Base-by-base conservation (phyloP, 1,284 basidiomycete genomes). In the Microbotryum intermedium region DNA sequence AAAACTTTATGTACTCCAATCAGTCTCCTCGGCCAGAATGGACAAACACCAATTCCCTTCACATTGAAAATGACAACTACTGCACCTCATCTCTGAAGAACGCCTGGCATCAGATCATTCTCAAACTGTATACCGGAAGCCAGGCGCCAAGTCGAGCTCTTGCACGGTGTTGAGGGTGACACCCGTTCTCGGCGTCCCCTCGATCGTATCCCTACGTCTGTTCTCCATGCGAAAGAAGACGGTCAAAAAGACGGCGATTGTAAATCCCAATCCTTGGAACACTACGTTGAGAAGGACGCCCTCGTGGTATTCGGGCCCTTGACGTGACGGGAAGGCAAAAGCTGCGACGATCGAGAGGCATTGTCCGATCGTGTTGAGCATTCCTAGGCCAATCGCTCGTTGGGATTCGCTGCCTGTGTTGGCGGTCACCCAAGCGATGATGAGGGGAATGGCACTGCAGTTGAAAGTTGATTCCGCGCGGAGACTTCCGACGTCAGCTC, bases 361-460 rank as follows among this genome's bases (percentile, higher is more conserved):
- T 62, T 79, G 77, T 11, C 76, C 77, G 59, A 77, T 39, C 3
- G 54, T 53, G 71, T 79, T 79, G 54, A 79, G 73, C 75, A 76
- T 76, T 43, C 77, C 77, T 56, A 79, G 71, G 9, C 70, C 69
- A 1, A 76, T 72, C 5, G 76, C 77, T 49, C 76, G 67, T 61
- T 76, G 75, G 23, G 69, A 71, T 59, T 79, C 73, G 42, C 67
- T 69, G 6, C 71, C 71, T 16, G 71, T 71, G 66, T 76, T 76
- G 52, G 69, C 65, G 1, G 73, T 56, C 60, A 72, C 70, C 76
- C 76, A 77, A 2, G 69, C 59, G 26, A 65, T 72, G 54, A 55
- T 53, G 39, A 64, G 52, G 6, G 60, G 60, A 39, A 76, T 75
- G 53, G 72, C 72, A 47, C 69, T 69, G 6, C 4, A 6, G 68